Base-by-base conservation (phyloP, 2,329 filamentous ascomycete genomes). In the Aplosporella prunicola region DNA sequence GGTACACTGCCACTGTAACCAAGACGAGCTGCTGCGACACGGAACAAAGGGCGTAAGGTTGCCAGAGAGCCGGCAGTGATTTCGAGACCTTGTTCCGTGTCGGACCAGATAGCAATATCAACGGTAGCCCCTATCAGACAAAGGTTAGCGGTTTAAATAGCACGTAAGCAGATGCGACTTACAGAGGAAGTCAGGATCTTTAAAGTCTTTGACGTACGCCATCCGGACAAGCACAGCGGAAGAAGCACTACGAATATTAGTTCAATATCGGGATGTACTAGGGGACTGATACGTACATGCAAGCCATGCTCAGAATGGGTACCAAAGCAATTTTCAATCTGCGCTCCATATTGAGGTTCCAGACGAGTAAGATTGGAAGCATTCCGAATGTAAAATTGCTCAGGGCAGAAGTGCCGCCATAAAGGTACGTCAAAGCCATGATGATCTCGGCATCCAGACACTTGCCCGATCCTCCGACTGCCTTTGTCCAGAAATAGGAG, bases 351-450 rank as follows among this genome's bases (percentile, higher is more conserved):
- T 67, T 62, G 23, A 73, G 56, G 14, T 64, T 54, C 66, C 68
- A 72, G 0, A 75, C 55, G 25, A 75, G 62, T 9, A 63, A 61
- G 5, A 72, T 58, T 1, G 72, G 71, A 4, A 75, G 49, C 3
- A 70, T 47, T 2, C 65, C 69, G 9, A 73, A 58, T 1, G 61
- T 60, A 53, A 68, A 67, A 43, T 76, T 70, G 28, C 58, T 63
- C 5, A 64, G 40, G 5, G 64, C 65, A 17, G 58, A 62, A 20
- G 71, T 49, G 14, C 57, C 60, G 26, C 66, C 67, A 51, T 72
- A 68, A 0, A 64, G 52, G 20, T 68, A 64, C 0, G 66, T 67
- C 2, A 66, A 49, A 25, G 51, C 51, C 14, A 63, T 62, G 13
- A 69, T 60, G 8, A 66, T 51, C 11, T 57, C 48, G 9, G 54